A percentile compares a stretch with the other conserved stretches of the same genome.
phyloP scores from a whole-genome alignment of 129 eudicot genomes.

The Artemisia annua region DNA sequence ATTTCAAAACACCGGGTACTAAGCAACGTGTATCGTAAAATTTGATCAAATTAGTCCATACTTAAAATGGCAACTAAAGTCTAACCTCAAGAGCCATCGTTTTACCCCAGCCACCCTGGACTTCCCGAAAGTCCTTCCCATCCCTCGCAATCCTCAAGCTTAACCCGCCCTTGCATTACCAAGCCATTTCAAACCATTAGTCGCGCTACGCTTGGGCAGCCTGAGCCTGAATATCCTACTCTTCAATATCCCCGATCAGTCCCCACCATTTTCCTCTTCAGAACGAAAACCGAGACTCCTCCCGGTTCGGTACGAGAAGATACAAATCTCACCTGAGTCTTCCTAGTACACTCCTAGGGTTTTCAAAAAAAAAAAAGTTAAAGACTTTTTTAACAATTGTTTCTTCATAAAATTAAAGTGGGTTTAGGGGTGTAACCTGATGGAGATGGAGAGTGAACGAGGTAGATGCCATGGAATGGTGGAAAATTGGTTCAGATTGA shows the following conservation, averaged over 20 bases:
- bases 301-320: constrained; percentile 43
- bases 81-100: constrained; percentile 96
- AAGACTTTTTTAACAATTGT: neutral
- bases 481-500: too few species aligned
- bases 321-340: constrained; percentile 33
- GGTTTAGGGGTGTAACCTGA: too few species aligned
- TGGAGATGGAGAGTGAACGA: too few species aligned
- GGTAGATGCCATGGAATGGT: too few species aligned
- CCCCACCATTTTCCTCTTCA: constrained; percentile 22
- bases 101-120: constrained; percentile 78
- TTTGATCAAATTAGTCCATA: neutral
- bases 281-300: constrained; percentile 33
- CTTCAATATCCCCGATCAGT: constrained; percentile 60
- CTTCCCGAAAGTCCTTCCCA: constrained; percentile 74
- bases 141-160: constrained; percentile 58
- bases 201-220: constrained; percentile 86
- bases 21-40: neutral
- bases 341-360: constrained; percentile 19
- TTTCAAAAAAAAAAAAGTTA: constrained; percentile 1
- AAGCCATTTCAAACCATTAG: constrained; percentile 79
- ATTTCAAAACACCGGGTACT: neutral
- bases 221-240: constrained; percentile 82
- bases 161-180: constrained; percentile 59
- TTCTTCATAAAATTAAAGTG: too few species aligned
- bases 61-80: neutral